A percentile compares a stretch with the other conserved stretches of the same genome.
Conservation (phyloP, 306 rosid genomes). For the Geum urbanum region DNA sequence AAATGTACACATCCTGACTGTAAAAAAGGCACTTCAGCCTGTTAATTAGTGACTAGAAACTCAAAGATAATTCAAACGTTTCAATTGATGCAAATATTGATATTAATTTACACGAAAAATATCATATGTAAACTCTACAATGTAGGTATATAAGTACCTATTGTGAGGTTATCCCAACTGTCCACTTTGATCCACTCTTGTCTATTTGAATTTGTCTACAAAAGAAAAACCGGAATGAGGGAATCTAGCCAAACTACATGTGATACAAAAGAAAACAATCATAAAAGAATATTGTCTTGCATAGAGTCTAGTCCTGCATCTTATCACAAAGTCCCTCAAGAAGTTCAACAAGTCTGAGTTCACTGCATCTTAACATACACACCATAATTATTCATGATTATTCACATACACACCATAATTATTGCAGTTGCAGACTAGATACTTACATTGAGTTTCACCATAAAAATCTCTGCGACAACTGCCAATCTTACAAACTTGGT, state of each 20-base stretch:
- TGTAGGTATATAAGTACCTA: conserved; percentile 42
- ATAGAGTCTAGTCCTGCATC: conserved; percentile 87
- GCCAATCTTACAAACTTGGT: too few relatives aligned
- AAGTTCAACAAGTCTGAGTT: conserved; percentile 85
- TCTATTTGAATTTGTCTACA: conserved; percentile 48
- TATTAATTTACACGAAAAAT: too few relatives aligned
- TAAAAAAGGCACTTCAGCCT: background rate
- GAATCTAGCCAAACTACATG: background rate
- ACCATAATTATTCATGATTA: too few relatives aligned
- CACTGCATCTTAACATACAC: conserved; percentile 33
- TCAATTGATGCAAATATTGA: background rate
- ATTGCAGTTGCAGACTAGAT: too few relatives aligned
- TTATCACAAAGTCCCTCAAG: conserved; percentile 91
- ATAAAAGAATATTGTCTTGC: conserved; percentile 38
- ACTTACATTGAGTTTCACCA: too few relatives aligned
- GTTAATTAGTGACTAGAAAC: background rate
- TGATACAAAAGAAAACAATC: background rate
- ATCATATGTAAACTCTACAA: conserved; percentile 3
- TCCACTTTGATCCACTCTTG: conserved; percentile 70
- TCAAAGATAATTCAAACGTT: background rate
- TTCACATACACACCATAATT: too few relatives aligned
- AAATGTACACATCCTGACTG: too few relatives aligned
- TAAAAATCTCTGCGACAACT: too few relatives aligned
- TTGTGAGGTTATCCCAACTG: conserved; percentile 65
- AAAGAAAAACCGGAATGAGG: conserved; percentile 16